Conservation (phyloP, 2,329 filamentous ascomycete genomes). For the Cytospora leucostoma region DNA sequence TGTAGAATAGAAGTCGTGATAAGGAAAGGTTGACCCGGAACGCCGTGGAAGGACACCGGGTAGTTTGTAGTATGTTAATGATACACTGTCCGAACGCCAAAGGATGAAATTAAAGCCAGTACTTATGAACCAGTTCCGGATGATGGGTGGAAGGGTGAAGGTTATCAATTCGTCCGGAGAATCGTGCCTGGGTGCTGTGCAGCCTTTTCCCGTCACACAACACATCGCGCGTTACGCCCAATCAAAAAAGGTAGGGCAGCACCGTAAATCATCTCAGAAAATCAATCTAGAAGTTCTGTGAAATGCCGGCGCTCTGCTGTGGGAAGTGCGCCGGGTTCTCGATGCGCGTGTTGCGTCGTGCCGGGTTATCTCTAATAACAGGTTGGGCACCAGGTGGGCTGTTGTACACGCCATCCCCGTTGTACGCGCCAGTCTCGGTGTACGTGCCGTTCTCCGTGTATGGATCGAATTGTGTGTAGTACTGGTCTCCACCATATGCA, state of each 20-base stretch:
- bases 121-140: constrained; percentile 17
- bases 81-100: constrained; percentile 19
- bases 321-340: constrained; percentile 88
- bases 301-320: constrained; percentile 90
- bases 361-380: constrained; percentile 89
- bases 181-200: constrained; percentile 20
- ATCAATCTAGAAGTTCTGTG: constrained; percentile 81
- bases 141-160: constrained; percentile 23
- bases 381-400: constrained; percentile 58
- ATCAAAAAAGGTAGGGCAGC: not conserved
- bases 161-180: constrained; percentile 25
- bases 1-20: not conserved
- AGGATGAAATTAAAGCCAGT: constrained; percentile 26
- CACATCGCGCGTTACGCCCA: constrained; percentile 3
- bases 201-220: constrained; percentile 15
- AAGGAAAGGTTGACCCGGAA: constrained; percentile 11
- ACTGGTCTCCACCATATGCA: constrained; percentile 50
- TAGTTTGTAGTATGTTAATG: constrained; percentile 3
- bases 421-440: constrained; percentile 10
- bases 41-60: constrained; percentile 14
- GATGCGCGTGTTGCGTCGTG: constrained; percentile 89
- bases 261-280: too few relatives aligned
- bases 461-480: constrained; percentile 64
- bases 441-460: constrained; percentile 48
- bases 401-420: constrained; percentile 28